Conservation (phyloP, 257 asterid species). For the Solanum microdontum region DNA sequence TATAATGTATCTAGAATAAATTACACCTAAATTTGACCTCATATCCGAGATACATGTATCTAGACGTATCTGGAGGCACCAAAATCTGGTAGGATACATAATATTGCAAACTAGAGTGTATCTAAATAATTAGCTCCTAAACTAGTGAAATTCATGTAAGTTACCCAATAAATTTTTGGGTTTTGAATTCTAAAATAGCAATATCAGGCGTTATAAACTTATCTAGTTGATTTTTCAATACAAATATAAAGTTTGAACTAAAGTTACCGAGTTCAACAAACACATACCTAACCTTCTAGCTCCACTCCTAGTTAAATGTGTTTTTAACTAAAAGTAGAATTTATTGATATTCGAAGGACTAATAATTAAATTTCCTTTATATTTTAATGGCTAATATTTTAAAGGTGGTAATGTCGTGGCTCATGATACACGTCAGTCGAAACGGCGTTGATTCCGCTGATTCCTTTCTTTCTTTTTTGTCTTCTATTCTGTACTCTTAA, state of each 20-base stretch:
- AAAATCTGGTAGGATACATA: neutral
- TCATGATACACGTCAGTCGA: conserved; percentile 47
- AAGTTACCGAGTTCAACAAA: neutral
- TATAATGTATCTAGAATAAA: neutral
- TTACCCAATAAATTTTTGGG: neutral
- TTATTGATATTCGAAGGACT: neutral
- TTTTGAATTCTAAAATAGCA: no score
- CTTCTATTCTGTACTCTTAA: conserved; percentile 18
- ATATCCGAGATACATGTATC: neutral
- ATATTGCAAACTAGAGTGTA: neutral
- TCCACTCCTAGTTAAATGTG: neutral
- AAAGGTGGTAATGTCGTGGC: conserved; percentile 14
- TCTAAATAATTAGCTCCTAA: neutral
- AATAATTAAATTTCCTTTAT: neutral
- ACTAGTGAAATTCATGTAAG: neutral
- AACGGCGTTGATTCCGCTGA: conserved; percentile 74
- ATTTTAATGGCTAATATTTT: neutral
- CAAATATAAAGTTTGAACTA: no score
- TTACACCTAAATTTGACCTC: neutral
- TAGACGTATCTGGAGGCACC: no score
- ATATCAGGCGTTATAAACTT: no score
- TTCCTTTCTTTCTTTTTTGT: conserved; percentile 48
- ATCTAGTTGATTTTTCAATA: neutral
- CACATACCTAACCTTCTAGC: neutral
- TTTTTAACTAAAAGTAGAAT: neutral